Evolutionary conservation across 768 basidiomycete genomes (phyloP), one percentile per base, ranked within the genome.

Genomic region (Leccinum incarnatum): DNA sequence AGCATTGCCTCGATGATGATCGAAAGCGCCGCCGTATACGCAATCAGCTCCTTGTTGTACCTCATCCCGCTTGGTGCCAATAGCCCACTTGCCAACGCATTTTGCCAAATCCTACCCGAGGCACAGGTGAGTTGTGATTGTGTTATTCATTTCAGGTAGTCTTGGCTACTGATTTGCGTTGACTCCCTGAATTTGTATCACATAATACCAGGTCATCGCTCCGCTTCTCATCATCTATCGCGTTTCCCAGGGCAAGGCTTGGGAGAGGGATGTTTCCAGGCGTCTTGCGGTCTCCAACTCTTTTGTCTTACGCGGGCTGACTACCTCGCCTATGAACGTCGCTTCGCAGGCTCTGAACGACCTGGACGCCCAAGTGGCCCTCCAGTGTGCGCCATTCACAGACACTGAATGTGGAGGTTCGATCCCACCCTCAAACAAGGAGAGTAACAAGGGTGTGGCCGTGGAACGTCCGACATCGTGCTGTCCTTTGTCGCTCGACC

Each of bases 151-250:
- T 11, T 34, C 32, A 34, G 37, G 15, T 37, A 37, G 37, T 37
- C 37, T 37, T 37, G 37, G 37, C 8, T 17, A 30, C 52, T 6
- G 15, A 4, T 40, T 7, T 8, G 12, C 36, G 32, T 19, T 29
- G 17, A 25, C 48, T 51, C 17, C 12, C 2, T 60, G 36, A 7
- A 36, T 36, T 36, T 15, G 14, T 15, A 36, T 14, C 36, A 37
- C 17, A n/a, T 40, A n/a, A n/a, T n/a, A n/a, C 17, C 17, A 81
- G 80, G 74, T 78, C 67, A 74, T 80, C 29, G 79, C 80, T 15
- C 74, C 76, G 0, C 78, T 79, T 60, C 72, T 81, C 32, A 81
- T 82, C 56, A 79, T 79, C 34, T 77, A 77, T 46, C 77, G 80
- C 19, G 69, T 81, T 10, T 74, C 78, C 2, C 70, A 78, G 58